These are phyloP conservation scores for Lepiota brunneoincarnata DNA, from an alignment of 768 basidiomycete genomes.

Conservation along the genomic window DNA sequence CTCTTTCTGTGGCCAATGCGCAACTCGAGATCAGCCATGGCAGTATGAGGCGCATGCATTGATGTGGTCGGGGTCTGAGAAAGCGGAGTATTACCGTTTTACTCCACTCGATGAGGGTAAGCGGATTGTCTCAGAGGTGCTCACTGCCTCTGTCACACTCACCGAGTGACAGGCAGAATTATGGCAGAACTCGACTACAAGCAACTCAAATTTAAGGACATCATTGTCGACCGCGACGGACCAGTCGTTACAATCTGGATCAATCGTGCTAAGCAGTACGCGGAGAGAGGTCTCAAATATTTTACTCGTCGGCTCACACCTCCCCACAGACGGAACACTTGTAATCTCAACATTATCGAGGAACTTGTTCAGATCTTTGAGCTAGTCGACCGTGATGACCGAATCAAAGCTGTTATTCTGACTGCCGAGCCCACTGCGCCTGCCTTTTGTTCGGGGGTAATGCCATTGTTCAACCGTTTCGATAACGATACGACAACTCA, in stretches of 20 bases:
- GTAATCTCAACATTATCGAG: conserved; percentile 26
- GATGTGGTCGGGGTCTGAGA: neutral
- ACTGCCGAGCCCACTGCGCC: conserved; percentile 50
- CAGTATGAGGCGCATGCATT: neutral
- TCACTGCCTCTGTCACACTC: neutral
- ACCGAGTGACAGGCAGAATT: neutral
- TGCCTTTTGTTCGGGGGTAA: conserved; percentile 55
- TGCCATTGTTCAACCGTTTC: conserved; percentile 12
- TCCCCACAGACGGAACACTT: conserved; percentile 42
- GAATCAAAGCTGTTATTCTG: conserved; percentile 47
- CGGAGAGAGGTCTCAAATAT: neutral
- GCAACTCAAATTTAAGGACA: conserved; percentile 36
- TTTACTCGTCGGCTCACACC: neutral
- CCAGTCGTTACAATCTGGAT: conserved; percentile 41
- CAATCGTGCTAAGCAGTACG: conserved; percentile 46
- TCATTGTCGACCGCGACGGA: conserved; percentile 42
- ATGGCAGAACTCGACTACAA: conserved; percentile 34
- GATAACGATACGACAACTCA: neutral
- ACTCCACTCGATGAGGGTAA: neutral
- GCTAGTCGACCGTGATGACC: conserved; percentile 49
- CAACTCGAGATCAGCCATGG: conserved; percentile 20
- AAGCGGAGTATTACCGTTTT: no score
- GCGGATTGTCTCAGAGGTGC: no score
- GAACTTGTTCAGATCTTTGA: conserved; percentile 45
- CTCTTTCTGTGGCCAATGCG: conserved; percentile 17